phyloP scores from a whole-genome alignment of 441 rosid genomes.

The Geranium incanum region DNA sequence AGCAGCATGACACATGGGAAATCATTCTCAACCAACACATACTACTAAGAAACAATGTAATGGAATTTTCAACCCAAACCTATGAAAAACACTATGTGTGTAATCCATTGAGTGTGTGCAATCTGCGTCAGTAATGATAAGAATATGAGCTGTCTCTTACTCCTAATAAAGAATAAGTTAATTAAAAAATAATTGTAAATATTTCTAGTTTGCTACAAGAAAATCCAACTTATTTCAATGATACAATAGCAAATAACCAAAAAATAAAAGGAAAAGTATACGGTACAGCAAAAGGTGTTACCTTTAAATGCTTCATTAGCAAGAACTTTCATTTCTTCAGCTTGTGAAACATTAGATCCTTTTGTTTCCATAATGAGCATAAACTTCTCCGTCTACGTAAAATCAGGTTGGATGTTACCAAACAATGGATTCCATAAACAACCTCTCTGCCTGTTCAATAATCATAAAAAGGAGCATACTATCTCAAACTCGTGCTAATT shows the following conservation, averaged over 20 bases:
- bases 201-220: not conserved
- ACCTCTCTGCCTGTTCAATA: slow-evolving; percentile 4
- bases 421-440: slow-evolving; percentile 14
- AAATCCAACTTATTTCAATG: not conserved
- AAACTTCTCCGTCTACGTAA: slow-evolving; percentile 14
- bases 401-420: slow-evolving; percentile 12
- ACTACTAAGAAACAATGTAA: not conserved
- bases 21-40: not conserved
- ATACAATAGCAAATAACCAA: not conserved
- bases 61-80: not conserved
- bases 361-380: slow-evolving; percentile 48
- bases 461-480: not conserved
- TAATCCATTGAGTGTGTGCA: not conserved
- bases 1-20: not conserved
- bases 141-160: not conserved
- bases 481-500: not conserved
- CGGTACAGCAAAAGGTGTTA: slow-evolving; percentile 13
- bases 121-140: not conserved
- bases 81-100: not conserved
- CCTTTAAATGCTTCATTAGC: slow-evolving; percentile 96
- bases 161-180: not conserved
- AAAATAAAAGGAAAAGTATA: not conserved
- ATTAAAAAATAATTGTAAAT: not conserved
- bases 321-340: slow-evolving; percentile 63
- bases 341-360: slow-evolving; percentile 41